These are phyloP conservation scores for Mycena indigotica DNA, from an alignment of 768 basidiomycete genomes.

Conservation along the genomic window DNA sequence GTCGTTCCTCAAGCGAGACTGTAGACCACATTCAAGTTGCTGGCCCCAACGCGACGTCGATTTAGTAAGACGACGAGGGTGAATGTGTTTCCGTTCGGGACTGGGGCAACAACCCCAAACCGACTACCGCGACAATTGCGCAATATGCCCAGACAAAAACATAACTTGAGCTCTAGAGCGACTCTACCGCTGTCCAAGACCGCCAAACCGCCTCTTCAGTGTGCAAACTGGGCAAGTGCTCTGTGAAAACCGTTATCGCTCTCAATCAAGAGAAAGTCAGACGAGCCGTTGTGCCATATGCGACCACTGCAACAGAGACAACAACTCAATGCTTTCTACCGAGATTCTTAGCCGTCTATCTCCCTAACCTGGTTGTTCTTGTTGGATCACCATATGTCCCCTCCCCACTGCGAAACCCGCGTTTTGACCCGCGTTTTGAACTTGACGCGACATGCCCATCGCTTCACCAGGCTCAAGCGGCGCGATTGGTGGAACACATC, in stretches of 20 bases:
- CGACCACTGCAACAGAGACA: slow-evolving; percentile 46
- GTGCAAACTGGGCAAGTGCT: slow-evolving; percentile 36
- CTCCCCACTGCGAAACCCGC: slow-evolving; percentile 1
- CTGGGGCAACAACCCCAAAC: no score
- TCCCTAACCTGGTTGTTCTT: slow-evolving; percentile 55
- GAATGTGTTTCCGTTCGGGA: no score
- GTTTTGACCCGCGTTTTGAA: slow-evolving; percentile 52
- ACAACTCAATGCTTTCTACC: slow-evolving; percentile 36
- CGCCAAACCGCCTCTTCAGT: slow-evolving; percentile 33
- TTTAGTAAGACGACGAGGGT: no score
- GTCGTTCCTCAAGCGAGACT: no score
- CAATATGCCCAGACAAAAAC: no score
- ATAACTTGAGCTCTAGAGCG: slow-evolving; percentile 43
- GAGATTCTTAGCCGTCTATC: slow-evolving; percentile 52
- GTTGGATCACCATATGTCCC: slow-evolving; percentile 45
- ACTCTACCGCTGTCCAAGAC: slow-evolving; percentile 50
- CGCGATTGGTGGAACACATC: slow-evolving; percentile 70
- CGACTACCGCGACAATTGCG: no score
- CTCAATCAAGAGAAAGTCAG: slow-evolving; percentile 40
- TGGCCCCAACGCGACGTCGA: no score
- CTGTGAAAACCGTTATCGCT: neutral
- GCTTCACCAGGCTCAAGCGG: slow-evolving; percentile 54
- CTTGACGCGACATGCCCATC: slow-evolving; percentile 51
- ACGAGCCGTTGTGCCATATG: slow-evolving; percentile 61
- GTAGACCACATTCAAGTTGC: no score